A percentile compares a stretch with the other conserved stretches of the same genome.
Conservation (phyloP, 1,284 basidiomycete genomes). For the Abortiporus biennis region DNA sequence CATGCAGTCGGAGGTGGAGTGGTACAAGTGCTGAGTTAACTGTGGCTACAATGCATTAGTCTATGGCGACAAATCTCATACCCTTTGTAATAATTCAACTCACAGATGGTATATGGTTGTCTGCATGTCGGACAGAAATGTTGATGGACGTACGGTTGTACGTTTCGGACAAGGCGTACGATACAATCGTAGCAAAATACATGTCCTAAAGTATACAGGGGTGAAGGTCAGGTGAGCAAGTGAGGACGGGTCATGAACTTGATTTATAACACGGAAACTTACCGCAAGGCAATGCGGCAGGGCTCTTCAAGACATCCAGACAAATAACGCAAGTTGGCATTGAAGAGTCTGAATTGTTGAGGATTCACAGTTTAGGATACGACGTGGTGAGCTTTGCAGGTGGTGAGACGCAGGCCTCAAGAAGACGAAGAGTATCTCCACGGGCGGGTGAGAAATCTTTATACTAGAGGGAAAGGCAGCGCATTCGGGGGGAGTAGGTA, state of each 20-base stretch:
- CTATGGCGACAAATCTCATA: conserved; percentile 2
- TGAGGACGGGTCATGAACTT: too few species aligned
- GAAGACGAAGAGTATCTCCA: too few species aligned
- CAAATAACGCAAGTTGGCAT: conserved; percentile 50
- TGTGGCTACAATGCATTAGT: conserved; percentile 27
- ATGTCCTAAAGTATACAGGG: conserved; percentile 36
- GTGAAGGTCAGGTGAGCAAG: neutral
- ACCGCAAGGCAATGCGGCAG: conserved; percentile 60
- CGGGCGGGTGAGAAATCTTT: too few species aligned
- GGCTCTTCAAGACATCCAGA: conserved; percentile 40
- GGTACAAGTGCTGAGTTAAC: conserved; percentile 41
- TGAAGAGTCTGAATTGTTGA: conserved; percentile 5
- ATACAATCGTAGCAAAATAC: conserved; percentile 54
- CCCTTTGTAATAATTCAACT: conserved; percentile 5
- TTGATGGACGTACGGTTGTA: conserved; percentile 36
- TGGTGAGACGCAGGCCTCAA: too few species aligned
- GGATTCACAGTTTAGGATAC: too few species aligned
- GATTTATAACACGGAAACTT: too few species aligned
- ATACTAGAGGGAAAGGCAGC: neutral
- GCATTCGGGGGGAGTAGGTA: neutral
- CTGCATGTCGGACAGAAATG: conserved; percentile 52
- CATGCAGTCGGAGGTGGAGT: conserved; percentile 39
- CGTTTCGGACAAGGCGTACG: conserved; percentile 36
- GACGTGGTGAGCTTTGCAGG: neutral
- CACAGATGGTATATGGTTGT: conserved; percentile 39